Percentiles rank a stretch among this genome's conserved stretches.
These are phyloP conservation scores for Pestalotiopsis sp. DNA, from an alignment of 2,329 filamentous ascomycete genomes.

Conservation along the genomic window DNA sequence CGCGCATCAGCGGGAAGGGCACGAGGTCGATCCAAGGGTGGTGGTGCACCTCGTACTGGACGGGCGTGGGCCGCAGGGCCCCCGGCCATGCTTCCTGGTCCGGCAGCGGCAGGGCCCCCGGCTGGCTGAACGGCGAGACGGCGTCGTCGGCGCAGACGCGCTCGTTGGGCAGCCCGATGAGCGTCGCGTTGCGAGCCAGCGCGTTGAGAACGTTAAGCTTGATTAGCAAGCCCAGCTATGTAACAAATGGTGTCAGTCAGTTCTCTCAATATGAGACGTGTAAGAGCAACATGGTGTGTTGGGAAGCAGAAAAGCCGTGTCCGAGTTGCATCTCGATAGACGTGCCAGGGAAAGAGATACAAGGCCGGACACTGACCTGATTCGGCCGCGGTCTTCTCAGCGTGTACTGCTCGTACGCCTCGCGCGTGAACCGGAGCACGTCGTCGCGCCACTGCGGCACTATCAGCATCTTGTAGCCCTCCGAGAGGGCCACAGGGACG, in stretches of 20 bases:
- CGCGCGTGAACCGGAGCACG: background rate
- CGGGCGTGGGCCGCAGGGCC: constrained; percentile 24
- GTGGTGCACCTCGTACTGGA: constrained; percentile 27
- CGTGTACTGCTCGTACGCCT: constrained; percentile 5
- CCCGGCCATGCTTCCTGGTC: constrained; percentile 14
- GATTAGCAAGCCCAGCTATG: background rate
- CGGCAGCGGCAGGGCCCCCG: constrained; percentile 11
- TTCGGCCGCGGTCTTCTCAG: background rate
- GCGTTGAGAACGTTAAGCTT: constrained; percentile 16
- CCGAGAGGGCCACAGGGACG: background rate
- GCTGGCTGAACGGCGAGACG: constrained; percentile 20
- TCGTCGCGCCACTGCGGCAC: background rate
- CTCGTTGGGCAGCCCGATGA: constrained; percentile 8
- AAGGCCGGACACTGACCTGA: background rate
- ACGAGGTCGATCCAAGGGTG: constrained; percentile 30
- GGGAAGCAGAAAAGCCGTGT: too few species aligned
- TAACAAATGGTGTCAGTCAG: too few species aligned
- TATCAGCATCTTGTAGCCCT: background rate
- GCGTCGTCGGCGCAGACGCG: constrained; percentile 19
- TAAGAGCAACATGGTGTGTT: too few species aligned
- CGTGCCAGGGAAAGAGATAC: too few species aligned
- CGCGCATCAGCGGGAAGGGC: constrained; percentile 28
- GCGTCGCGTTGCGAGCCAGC: constrained; percentile 11
- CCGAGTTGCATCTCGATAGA: too few species aligned
- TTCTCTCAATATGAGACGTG: too few species aligned